Base-by-base conservation (phyloP, 106 monocot species). In the Acorus calamus region DNA sequence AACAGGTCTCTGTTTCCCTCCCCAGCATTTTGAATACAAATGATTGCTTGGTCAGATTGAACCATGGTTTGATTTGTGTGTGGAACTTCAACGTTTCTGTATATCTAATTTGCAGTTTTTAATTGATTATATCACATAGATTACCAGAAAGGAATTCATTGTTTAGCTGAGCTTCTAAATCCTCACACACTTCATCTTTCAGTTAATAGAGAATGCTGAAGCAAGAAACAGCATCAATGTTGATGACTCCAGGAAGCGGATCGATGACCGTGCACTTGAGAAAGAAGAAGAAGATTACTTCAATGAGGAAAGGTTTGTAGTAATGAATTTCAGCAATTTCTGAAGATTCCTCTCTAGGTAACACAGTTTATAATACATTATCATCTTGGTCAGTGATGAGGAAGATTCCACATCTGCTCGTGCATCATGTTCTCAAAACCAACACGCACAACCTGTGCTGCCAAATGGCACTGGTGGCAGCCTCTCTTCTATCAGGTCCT, bases 211-310 rank as follows among this genome's bases (percentile, higher is more conserved):
- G 62, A 74, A 69, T 51, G 63, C 50, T 69, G 83, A 82, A 50
- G 61, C 78, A 56, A 78, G 80, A 57, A 69, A 73, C 44, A 57
- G 13, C 63, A 57, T 48, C 56, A 71, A 66, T 46, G 9, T 45
- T 10, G 60, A 53, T 2, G 81, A 79, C 8, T 45, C 74, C 4
- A 76, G 81, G 60, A 98, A 85, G 74, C 80, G 80, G 51, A 63
- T 67, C 42, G 92, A 85, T 68, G 85, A 88, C 42, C 79, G 92
- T 41, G 92, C 77, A 51, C 83, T 98, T 76, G 98, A 92, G 49
- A 98, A 92, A 65, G 98, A 98, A 72, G 98, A 98, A 70, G 98
- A 98, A 79, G 92, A 88, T 48, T 98, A 98, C 52, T 98, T 98
- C 52, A 92, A 98, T 47, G 98, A 81, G 69, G 83, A 98, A 61